Evolutionary conservation across 2,329 filamentous ascomycete genomes (phyloP).

Genomic region (Phialophora verrucosa): DNA sequence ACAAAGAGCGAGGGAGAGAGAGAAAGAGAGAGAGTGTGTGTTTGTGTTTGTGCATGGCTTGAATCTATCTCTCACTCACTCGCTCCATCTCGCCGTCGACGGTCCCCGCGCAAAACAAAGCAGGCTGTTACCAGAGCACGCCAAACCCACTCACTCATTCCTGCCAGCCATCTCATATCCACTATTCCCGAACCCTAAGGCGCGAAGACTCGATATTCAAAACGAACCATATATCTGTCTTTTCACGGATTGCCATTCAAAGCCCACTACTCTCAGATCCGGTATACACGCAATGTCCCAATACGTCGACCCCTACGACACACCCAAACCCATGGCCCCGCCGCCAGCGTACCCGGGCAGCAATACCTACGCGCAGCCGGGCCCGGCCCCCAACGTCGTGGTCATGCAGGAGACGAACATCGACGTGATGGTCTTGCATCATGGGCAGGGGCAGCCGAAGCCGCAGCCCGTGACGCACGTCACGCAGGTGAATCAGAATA

Average conservation of each 20-base stretch:
- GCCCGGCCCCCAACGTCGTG: background rate
- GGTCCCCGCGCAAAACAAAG: too few relatives aligned
- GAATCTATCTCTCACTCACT: too few relatives aligned
- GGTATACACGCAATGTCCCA: background rate
- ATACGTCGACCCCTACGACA: constrained; percentile 3
- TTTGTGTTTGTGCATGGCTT: too few relatives aligned
- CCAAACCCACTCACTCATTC: too few relatives aligned
- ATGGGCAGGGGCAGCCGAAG: background rate
- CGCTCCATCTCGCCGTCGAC: too few relatives aligned
- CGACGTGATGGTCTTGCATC: background rate
- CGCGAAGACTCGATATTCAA: background rate
- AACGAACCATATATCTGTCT: background rate
- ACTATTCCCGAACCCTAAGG: too few relatives aligned
- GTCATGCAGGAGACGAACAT: background rate
- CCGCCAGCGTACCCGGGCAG: background rate
- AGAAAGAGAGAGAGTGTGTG: too few relatives aligned
- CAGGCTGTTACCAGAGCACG: too few relatives aligned
- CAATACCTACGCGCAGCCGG: background rate
- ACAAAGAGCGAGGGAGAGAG: too few relatives aligned
- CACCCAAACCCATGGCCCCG: background rate
- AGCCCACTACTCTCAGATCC: too few relatives aligned
- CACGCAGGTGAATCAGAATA: constrained; percentile 3
- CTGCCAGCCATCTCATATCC: too few relatives aligned
- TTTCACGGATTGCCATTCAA: too few relatives aligned
- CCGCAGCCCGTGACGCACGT: background rate